Percentiles rank a stretch among this genome's conserved stretches.
Conservation (phyloP, 331 rosid species). For the Cydonia oblonga region DNA sequence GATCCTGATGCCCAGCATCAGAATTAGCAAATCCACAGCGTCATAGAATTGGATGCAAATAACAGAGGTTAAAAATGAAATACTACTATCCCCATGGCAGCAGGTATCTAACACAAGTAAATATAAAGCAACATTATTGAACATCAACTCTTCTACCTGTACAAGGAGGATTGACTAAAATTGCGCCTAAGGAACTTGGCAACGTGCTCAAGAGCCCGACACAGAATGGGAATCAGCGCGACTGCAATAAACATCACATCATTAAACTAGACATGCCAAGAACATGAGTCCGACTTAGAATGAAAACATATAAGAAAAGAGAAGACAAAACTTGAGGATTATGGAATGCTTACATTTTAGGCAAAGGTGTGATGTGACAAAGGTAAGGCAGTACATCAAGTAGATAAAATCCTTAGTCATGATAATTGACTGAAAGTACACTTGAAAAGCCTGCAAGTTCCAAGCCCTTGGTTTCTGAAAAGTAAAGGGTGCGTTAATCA, state of each 20-base stretch:
- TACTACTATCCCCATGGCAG: no score
- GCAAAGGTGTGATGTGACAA: constrained; percentile 69
- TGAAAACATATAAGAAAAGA: not conserved
- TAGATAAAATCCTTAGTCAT: constrained; percentile 74
- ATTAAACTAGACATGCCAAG: constrained; percentile 6
- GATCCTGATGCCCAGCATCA: not conserved
- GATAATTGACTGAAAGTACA: constrained; percentile 63
- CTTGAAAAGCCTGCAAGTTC: constrained; percentile 85
- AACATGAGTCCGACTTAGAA: not conserved
- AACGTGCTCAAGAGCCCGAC: constrained; percentile 72
- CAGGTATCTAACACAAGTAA: not conserved
- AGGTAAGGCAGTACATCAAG: constrained; percentile 69
- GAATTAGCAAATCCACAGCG: not conserved
- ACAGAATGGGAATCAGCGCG: constrained; percentile 79
- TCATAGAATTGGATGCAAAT: not conserved
- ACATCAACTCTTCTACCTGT: constrained; percentile 47
- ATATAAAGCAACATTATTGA: not conserved
- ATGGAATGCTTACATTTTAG: constrained; percentile 62
- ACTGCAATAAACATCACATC: constrained; percentile 44
- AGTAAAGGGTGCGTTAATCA: constrained; percentile 12
- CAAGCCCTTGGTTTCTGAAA: constrained; percentile 88
- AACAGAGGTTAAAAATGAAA: no score
- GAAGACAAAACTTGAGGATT: not conserved
- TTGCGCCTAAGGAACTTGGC: constrained; percentile 91
- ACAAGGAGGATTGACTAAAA: constrained; percentile 72